Percentiles rank a stretch among this genome's conserved stretches.
Conservation (phyloP, 805 yeast genomes). For the Zygotorulaspora florentina region DNA sequence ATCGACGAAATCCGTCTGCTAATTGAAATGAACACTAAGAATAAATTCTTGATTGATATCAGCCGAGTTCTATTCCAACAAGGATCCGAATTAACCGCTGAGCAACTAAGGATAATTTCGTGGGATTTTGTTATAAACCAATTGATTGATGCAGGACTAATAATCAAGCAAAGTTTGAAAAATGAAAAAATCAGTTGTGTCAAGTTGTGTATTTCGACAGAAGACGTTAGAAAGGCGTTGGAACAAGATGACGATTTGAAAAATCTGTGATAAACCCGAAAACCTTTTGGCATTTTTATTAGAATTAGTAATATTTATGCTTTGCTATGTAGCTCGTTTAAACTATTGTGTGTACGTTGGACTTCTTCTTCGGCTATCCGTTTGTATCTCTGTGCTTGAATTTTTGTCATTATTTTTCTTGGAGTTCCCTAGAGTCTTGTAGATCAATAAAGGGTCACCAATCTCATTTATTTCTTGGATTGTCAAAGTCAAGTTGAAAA, state of each 20-base stretch:
- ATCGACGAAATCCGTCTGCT: slow-evolving; percentile 68
- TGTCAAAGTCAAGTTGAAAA: slow-evolving; percentile 78
- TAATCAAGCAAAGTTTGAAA: slow-evolving; percentile 60
- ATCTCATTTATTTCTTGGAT: slow-evolving; percentile 77
- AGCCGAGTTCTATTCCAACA: slow-evolving; percentile 34
- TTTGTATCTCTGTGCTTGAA: neutral
- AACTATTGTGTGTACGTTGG: neutral
- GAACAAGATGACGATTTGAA: slow-evolving; percentile 49
- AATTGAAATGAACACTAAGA: slow-evolving; percentile 39
- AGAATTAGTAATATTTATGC: neutral
- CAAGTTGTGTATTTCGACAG: slow-evolving; percentile 64
- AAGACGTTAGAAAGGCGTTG: slow-evolving; percentile 59
- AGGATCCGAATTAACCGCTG: slow-evolving; percentile 37
- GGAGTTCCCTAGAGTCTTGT: slow-evolving; percentile 37
- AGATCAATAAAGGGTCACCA: slow-evolving; percentile 90
- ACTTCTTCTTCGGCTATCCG: slow-evolving; percentile 7
- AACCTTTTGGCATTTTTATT: neutral
- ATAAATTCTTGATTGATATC: slow-evolving; percentile 31
- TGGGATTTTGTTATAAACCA: slow-evolving; percentile 55
- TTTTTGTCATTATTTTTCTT: neutral
- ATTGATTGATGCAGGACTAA: slow-evolving; percentile 71
- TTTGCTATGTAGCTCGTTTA: neutral
- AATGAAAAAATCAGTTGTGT: slow-evolving; percentile 66
- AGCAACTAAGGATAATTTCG: slow-evolving; percentile 55
- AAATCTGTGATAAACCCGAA: slow-evolving; percentile 21